Percentiles rank a stretch among this genome's conserved stretches.
Conservation (phyloP, 2,329 filamentous ascomycete genomes). For the Thielaviopsis musarum region DNA sequence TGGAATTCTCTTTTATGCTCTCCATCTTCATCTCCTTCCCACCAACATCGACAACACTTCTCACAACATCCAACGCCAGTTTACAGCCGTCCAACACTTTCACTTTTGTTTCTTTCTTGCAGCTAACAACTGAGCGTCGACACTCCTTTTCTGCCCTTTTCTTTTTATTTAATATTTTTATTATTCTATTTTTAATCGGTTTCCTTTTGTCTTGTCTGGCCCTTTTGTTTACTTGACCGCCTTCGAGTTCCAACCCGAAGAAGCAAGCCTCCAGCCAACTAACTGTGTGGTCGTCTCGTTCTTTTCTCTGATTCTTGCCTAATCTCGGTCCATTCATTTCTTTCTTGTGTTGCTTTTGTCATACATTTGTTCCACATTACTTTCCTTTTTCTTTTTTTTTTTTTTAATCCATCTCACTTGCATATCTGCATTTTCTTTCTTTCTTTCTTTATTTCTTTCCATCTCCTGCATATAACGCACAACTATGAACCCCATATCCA, state of each 20-base stretch:
- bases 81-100: neutral
- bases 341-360: neutral
- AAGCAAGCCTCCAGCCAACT: neutral
- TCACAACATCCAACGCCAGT: neutral
- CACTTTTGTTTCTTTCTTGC: neutral
- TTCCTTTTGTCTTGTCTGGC: neutral
- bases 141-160: neutral
- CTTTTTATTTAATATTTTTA: neutral
- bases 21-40: slow-evolving; percentile 1
- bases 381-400: neutral
- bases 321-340: neutral
- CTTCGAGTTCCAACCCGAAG: neutral
- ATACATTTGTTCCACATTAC: neutral
- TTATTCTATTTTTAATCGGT: neutral
- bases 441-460: neutral
- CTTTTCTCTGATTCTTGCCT: neutral
- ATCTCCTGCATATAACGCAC: neutral
- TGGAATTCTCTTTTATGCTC: slow-evolving; percentile 7
- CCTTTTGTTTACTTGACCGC: neutral
- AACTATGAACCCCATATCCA: neutral
- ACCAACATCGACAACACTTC: neutral
- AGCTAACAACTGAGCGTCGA: neutral
- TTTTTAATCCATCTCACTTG: neutral
- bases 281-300: neutral
- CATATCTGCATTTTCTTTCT: slow-evolving; percentile 10